Evolutionary conservation across 345 rosid species (phyloP).

Genomic region (Eucalyptus decipiens): DNA sequence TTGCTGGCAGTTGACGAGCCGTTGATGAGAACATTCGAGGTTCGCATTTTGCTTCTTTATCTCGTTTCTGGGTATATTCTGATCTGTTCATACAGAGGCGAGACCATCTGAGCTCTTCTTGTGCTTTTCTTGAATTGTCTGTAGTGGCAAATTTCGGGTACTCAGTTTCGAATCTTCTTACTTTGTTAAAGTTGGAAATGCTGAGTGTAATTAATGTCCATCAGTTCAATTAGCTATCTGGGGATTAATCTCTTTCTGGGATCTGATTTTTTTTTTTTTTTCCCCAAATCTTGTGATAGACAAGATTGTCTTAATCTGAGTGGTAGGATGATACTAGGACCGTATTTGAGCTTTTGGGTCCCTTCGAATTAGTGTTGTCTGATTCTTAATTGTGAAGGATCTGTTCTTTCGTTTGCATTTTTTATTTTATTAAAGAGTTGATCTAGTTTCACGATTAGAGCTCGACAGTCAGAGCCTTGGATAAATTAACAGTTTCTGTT

Average conservation of each 20-base stretch:
- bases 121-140: neutral
- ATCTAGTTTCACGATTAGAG: neutral
- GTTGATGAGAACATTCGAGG: slow-evolving; percentile 46
- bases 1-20: slow-evolving; percentile 47
- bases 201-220: neutral
- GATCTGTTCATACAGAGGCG: neutral
- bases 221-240: neutral
- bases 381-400: neutral
- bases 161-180: neutral
- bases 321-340: neutral
- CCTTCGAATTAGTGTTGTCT: neutral
- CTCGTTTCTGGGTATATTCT: neutral
- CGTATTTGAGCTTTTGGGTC: neutral
- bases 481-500: neutral
- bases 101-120: neutral
- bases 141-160: neutral
- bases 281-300: neutral
- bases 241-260: neutral
- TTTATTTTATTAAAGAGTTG: neutral
- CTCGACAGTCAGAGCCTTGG: neutral
- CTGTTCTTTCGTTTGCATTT: neutral
- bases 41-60: slow-evolving; percentile 1
- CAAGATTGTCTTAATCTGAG: neutral
- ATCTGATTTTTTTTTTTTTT: neutral
- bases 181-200: neutral